Percentiles rank a stretch among this genome's conserved stretches.
Conservation (phyloP, 441 rosid genomes). For the Flueggea neowawraea region DNA sequence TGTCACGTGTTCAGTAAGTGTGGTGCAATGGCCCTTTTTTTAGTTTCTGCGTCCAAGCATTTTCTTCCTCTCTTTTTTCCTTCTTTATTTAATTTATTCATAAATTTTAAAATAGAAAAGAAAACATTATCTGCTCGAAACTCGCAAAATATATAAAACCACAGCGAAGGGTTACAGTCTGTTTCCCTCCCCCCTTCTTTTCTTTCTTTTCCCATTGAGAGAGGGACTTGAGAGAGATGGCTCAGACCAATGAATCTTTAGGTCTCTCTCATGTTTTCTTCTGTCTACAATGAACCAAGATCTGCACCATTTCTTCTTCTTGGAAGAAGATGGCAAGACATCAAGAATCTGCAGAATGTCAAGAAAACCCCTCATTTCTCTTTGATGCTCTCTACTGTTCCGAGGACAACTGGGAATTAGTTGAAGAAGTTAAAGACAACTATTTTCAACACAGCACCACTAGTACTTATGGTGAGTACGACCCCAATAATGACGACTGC, state of each 20-base stretch:
- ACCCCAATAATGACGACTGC: no score
- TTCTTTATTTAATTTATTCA: no score
- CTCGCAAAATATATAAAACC: slow-evolving; percentile 16
- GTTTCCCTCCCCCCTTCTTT: slow-evolving; percentile 4
- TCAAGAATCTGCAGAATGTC: slow-evolving; percentile 4
- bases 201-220: neutral
- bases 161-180: slow-evolving; percentile 1
- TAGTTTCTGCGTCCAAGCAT: no score
- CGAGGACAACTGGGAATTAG: slow-evolving; percentile 42
- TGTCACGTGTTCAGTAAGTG: slow-evolving; percentile 42
- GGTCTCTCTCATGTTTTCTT: slow-evolving; percentile 14
- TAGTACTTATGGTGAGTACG: no score
- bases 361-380: slow-evolving; percentile 24
- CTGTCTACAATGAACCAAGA: slow-evolving; percentile 36
- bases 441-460: slow-evolving; percentile 1
- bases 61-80: no score
- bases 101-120: neutral
- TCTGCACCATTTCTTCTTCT: slow-evolving; percentile 31
- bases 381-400: slow-evolving; percentile 49
- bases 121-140: slow-evolving; percentile 1
- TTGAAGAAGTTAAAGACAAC: slow-evolving; percentile 17
- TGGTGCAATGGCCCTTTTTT: no score
- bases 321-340: slow-evolving; percentile 41
- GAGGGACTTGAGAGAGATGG: slow-evolving; percentile 21
- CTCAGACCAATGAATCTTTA: slow-evolving; percentile 11